These are phyloP conservation scores for Cenchrus fungigraminus DNA, from an alignment of 176 grass and related monocot species.

Conservation along the genomic window DNA sequence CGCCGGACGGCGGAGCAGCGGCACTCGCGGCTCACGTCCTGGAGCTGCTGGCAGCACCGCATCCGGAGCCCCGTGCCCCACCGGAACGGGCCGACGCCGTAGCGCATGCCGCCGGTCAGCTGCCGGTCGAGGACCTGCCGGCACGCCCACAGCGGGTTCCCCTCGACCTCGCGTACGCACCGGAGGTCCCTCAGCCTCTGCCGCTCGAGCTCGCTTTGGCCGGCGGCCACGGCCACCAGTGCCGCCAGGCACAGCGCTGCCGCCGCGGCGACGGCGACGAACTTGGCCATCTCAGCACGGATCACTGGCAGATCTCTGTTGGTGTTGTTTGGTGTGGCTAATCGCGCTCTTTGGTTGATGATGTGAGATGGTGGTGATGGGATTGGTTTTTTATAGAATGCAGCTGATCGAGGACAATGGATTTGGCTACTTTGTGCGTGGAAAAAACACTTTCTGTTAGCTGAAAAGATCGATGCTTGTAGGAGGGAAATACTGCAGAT, in stretches of 20 bases:
- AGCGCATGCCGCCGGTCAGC: slow-evolving; percentile 2
- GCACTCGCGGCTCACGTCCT: slow-evolving; percentile 41
- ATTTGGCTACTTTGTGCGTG: slow-evolving; percentile 5
- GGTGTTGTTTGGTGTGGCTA: not conserved
- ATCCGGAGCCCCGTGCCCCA: slow-evolving; percentile 17
- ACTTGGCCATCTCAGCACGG: slow-evolving; percentile 30
- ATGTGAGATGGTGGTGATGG: not conserved
- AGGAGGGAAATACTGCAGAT: not conserved
- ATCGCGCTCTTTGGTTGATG: slow-evolving; percentile 7
- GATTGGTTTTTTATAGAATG: slow-evolving; percentile 4
- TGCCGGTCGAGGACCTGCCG: slow-evolving; percentile 34
- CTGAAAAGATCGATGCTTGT: not conserved
- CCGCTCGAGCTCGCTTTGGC: slow-evolving; percentile 4
- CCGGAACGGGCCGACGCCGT: not conserved
- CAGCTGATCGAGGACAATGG: not conserved
- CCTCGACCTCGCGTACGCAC: slow-evolving; percentile 45
- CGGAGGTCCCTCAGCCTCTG: slow-evolving; percentile 16
- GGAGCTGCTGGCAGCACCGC: slow-evolving; percentile 53
- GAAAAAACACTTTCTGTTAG: not conserved
- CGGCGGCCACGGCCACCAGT: slow-evolving; percentile 23
- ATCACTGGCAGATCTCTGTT: not conserved
- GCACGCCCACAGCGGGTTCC: slow-evolving; percentile 42
- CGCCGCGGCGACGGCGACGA: not conserved
- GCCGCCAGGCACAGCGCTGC: slow-evolving; percentile 19
- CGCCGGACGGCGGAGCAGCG: slow-evolving; percentile 51